Conservation (phyloP, 257 asterid genomes). For the Nemophila menziesii region DNA sequence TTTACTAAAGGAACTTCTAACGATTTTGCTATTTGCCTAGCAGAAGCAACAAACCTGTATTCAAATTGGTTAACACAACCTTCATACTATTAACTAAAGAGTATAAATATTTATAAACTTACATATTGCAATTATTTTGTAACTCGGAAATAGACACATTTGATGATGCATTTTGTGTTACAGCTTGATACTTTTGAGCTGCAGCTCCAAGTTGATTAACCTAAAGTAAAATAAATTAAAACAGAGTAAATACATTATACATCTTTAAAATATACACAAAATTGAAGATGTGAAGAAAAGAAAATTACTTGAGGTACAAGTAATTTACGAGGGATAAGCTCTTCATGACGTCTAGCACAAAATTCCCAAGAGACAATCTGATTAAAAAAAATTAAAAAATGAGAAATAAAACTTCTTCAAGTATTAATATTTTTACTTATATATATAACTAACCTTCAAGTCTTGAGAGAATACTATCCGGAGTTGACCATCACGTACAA, state of each 20-base stretch:
- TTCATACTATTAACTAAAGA: not conserved
- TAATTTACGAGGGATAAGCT: constrained; percentile 81
- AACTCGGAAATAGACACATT: constrained; percentile 59
- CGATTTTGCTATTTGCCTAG: no score
- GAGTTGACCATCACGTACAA: constrained; percentile 97
- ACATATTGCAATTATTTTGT: constrained; percentile 90
- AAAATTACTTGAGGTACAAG: constrained; percentile 74
- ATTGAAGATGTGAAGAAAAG: no score
- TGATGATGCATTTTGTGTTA: constrained; percentile 64
- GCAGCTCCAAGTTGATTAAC: constrained; percentile 92
- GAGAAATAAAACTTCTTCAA: constrained; percentile 2
- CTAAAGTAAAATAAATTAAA: constrained; percentile 25
- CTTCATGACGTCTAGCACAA: constrained; percentile 97
- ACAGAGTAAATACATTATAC: not conserved
- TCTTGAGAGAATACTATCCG: constrained; percentile 86
- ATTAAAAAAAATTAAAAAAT: constrained; percentile 4
- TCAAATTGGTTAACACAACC: no score
- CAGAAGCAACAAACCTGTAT: no score
- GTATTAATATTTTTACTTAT: constrained; percentile 12
- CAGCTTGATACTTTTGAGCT: constrained; percentile 92
- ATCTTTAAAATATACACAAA: not conserved
- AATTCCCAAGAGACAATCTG: constrained; percentile 98
- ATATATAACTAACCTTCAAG: constrained; percentile 52
- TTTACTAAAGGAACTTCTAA: constrained; percentile 83
- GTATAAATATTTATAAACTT: constrained; percentile 22